Conservation (phyloP, 2,329 filamentous ascomycete genomes). For the Bipolaris cookei region DNA sequence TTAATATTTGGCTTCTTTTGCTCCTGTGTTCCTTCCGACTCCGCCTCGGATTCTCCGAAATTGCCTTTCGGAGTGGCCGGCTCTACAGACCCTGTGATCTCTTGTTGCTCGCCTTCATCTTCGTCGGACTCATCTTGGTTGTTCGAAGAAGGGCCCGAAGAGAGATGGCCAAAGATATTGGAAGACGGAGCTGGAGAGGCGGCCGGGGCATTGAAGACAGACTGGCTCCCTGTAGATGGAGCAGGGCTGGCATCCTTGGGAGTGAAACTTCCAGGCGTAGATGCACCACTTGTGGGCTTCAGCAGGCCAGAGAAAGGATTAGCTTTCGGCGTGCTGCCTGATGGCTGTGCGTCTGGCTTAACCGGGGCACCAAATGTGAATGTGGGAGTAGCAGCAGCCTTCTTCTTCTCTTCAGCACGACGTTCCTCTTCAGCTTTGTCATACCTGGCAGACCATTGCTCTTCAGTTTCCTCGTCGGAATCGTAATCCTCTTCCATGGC, state of each 20-base stretch:
- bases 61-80: constrained; percentile 35
- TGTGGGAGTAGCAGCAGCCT: constrained; percentile 26
- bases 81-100: constrained; percentile 20
- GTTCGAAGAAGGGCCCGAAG: constrained; percentile 40
- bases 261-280: constrained; percentile 32
- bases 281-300: constrained; percentile 31
- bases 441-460: constrained; percentile 42
- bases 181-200: constrained; percentile 27
- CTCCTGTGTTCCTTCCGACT: constrained; percentile 33
- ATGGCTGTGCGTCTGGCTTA: constrained; percentile 1
- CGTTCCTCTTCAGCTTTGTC: constrained; percentile 41
- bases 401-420: constrained; percentile 35
- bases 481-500: constrained; percentile 46
- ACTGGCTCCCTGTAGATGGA: constrained; percentile 38
- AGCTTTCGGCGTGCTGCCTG: constrained; percentile 12
- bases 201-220: constrained; percentile 40
- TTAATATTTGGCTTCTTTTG: constrained; percentile 26
- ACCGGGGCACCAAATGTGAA: constrained; percentile 26
- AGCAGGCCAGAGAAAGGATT: constrained; percentile 28
- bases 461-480: constrained; percentile 45
- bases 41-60: constrained; percentile 31
- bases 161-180: constrained; percentile 47
- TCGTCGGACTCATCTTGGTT: constrained; percentile 42
- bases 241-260: constrained; percentile 40
- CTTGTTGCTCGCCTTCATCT: constrained; percentile 24